phyloP scores from a whole-genome alignment of 129 eudicot genomes.

The Tagetes erecta region DNA sequence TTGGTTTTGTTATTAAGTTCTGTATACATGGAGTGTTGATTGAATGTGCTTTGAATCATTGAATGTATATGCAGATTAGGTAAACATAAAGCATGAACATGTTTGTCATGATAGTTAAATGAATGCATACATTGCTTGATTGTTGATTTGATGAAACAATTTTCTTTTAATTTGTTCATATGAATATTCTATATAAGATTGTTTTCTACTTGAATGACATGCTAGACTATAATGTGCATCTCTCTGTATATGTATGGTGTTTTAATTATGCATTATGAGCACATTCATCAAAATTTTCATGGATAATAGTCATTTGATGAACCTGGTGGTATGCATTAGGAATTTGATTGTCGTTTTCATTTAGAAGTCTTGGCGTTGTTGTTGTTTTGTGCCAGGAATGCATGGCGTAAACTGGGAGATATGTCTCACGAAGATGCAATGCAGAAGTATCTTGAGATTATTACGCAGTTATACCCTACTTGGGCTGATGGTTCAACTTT shows the following conservation, averaged over 20 bases:
- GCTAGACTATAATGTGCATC: not conserved
- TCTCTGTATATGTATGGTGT: not conserved
- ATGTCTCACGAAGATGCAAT: conserved; percentile 97
- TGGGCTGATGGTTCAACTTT: conserved; percentile 63
- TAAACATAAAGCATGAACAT: too few species aligned
- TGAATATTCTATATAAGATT: not conserved
- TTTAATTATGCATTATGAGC: not conserved
- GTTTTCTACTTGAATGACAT: not conserved
- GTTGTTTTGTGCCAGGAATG: conserved; percentile 55
- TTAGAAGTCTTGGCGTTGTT: not conserved
- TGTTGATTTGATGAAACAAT: too few species aligned
- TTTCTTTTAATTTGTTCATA: too few species aligned
- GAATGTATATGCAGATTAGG: too few species aligned
- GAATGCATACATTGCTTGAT: too few species aligned
- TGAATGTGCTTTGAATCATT: too few species aligned
- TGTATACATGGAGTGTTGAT: too few species aligned
- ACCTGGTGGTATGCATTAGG: conserved; percentile 12
- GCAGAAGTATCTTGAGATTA: conserved; percentile 78
- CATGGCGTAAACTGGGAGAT: conserved; percentile 87
- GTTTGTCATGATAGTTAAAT: too few species aligned
- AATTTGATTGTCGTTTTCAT: not conserved
- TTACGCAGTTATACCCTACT: conserved; percentile 64
- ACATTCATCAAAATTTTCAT: not conserved
- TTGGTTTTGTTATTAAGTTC: too few species aligned
- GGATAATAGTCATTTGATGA: not conserved